Evolutionary conservation across 176 grass and related monocot genomes (phyloP), one percentile per base, ranked within the genome.

Genomic region (Zizania latifolia): DNA sequence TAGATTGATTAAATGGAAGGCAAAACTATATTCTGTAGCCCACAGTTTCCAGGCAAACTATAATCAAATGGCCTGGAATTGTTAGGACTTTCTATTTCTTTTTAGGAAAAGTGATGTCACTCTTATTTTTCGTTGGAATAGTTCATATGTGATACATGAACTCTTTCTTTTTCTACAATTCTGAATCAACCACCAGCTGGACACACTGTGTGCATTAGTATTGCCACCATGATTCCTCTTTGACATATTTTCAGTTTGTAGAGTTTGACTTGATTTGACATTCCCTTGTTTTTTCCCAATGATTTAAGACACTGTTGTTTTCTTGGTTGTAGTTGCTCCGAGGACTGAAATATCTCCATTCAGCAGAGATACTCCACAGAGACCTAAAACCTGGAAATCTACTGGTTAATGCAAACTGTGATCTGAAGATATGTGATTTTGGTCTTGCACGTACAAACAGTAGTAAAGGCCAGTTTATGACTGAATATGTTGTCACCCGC

Each of bases 341-440:
- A 44, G 86, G 86, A 56, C 73, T 88, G 27, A 83, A 88, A 62
- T 88, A 88, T 62, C 86, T 88, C 68, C 86, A 88, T 88, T 88
- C 86, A 69, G 82, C 87, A 46, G 78, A 82, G 43, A 85, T 89
- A 82, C 87, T 89, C 60, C 87, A 89, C 51, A 85, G 87, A 86
- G 87, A 89, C 61, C 82, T 89, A 48, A 89, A 89, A 77, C 87
- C 87, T 72, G 78, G 87, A 58, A 89, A 89, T 19, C 73, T 89
- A 35, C 67, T 89, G 33, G 82, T 89, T 61, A 85, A 78, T 74
- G 86, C 80, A 37, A 88, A 88, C 61, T 87, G 85, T 83, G 85
- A 87, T 83, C 43, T 87, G 68, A 89, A 89, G 83, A 89, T 89
- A 71, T 85, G 87, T 10, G 87, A 89, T 78, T 89, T 89, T 78